Evolutionary conservation across 1,139 yeast species (phyloP).

Genomic region (Suzukiozyma palmioleophila): DNA sequence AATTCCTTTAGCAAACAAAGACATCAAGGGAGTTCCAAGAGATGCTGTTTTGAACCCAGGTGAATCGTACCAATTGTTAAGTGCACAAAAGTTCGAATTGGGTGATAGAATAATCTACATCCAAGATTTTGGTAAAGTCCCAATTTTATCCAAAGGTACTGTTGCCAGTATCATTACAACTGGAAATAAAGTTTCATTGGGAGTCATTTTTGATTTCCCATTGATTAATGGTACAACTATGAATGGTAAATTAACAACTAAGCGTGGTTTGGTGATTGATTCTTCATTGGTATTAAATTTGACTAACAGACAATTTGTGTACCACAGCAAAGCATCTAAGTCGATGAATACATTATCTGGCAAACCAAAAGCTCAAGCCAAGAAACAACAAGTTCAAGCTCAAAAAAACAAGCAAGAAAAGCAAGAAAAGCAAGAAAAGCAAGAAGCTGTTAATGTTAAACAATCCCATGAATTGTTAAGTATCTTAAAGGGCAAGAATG

Average conservation of each 20-base stretch:
- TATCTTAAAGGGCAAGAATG: conserved; percentile 26
- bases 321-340: conserved; percentile 66
- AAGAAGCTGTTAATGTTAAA: conserved; percentile 11
- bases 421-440: conserved; percentile 5
- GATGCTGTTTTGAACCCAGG: conserved; percentile 78
- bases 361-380: conserved; percentile 20
- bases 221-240: conserved; percentile 78
- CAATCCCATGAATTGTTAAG: conserved; percentile 33
- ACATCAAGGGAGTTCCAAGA: conserved; percentile 78
- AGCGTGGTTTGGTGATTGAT: conserved; percentile 81
- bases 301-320: conserved; percentile 68
- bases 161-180: conserved; percentile 74
- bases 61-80: conserved; percentile 66
- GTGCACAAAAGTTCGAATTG: conserved; percentile 70
- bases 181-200: conserved; percentile 56
- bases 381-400: conserved; percentile 16
- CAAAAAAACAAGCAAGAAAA: conserved; percentile 12
- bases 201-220: conserved; percentile 79
- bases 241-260: conserved; percentile 71
- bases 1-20: conserved; percentile 44
- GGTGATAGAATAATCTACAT: conserved; percentile 91
- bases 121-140: conserved; percentile 86
- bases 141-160: conserved; percentile 84
- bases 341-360: conserved; percentile 29
- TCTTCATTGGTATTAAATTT: conserved; percentile 79